A percentile compares a stretch with the other conserved stretches of the same genome.
Evolutionary conservation across 768 basidiomycete species (phyloP).

Genomic region (Lentinula boryana): DNA sequence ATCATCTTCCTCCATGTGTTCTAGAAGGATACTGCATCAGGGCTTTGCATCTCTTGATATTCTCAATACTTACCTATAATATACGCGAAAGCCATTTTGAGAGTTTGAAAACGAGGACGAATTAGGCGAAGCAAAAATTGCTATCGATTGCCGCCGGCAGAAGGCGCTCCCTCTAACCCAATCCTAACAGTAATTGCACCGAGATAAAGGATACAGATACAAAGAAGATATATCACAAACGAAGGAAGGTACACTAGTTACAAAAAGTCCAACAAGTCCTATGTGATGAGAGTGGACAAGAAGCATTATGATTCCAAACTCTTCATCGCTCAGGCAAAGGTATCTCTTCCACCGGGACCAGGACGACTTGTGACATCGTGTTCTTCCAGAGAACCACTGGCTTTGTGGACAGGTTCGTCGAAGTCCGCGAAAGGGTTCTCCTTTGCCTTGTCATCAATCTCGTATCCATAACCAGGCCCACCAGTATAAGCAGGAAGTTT

Average conservation of each 20-base stretch:
- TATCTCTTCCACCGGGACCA: conserved; percentile 26
- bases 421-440: conserved; percentile 57
- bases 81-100: not conserved
- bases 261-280: not conserved
- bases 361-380: conserved; percentile 39
- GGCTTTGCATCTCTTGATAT: not conserved
- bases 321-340: conserved; percentile 11
- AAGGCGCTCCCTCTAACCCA: too few species aligned
- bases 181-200: not conserved
- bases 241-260: not conserved
- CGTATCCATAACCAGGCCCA: conserved; percentile 22
- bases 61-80: not conserved
- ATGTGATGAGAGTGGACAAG: not conserved
- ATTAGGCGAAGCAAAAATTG: not conserved
- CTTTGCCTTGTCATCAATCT: conserved; percentile 26
- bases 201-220: not conserved
- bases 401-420: conserved; percentile 21
- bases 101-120: not conserved
- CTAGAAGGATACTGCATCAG: conserved; percentile 27
- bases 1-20: conserved; percentile 96
- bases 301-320: not conserved
- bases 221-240: not conserved
- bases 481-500: conserved; percentile 47
- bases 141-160: not conserved
- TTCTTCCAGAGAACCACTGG: conserved; percentile 19